Base-by-base conservation (phyloP, 2,329 filamentous ascomycete genomes). In the Fusarium poae region DNA sequence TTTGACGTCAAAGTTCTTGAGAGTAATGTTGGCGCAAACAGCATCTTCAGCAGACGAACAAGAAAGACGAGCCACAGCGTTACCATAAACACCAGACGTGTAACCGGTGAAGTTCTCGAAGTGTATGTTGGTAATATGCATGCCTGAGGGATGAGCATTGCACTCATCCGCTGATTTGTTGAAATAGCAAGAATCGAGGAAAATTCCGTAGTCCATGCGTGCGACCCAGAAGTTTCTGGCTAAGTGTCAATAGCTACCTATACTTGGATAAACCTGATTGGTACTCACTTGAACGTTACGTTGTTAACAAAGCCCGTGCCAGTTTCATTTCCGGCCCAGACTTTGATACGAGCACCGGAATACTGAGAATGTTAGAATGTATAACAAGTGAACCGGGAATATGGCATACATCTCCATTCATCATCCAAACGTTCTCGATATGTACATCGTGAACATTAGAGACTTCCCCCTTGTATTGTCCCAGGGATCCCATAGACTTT, bases 231-330 rank as follows among this genome's bases (percentile, higher is more conserved):
- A 21, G n/a, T 21, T 39, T 13, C 35, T 39, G 35, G 11, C 35
- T 15, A 2, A 7, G 8, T 39, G 4, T 39, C 12, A 39, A 20
- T 21, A 39, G 4, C 35, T 21, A 39, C 2, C 35, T 7, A 13
- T 1, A 21, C n/a, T 9, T 37, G n/a, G 6, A 6, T 0, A 21
- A 13, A 21, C 7, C 6, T 21, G 4, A 15, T 21, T 13, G 4
- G 12, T 13, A 39, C 35, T 5, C n/a, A 39, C 35, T 39, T 39
- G 35, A 39, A 39, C n/a, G 35, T 39, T 0, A 39, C 35, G 4
- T 39, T 39, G 12, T 39, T 39, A 4, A 39, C 35, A 21, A 20
- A 39, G 7, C 35, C 35, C 35, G 35, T 39, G n/a, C 35, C 35
- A 8, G 35, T 39, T 39, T 39, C 35, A 6, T 39, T 39, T n/a